Evolutionary conservation across 1,284 basidiomycete species (phyloP), one percentile per base, ranked within the genome.

Genomic region (Xerocomus nothofagi): DNA sequence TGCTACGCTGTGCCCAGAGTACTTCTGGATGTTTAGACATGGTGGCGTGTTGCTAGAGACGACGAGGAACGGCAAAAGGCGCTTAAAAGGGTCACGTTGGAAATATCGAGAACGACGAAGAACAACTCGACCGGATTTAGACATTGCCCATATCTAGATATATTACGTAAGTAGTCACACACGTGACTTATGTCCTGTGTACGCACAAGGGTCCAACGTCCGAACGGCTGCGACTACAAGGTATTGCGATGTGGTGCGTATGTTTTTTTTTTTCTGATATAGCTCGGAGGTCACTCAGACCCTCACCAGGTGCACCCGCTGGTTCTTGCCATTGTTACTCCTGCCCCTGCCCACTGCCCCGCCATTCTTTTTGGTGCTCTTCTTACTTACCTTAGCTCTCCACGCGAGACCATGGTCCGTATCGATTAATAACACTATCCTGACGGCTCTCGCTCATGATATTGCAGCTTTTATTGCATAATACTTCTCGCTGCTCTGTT

Each of bases 1-100:
- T 89, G 73, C 86, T 91, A 59, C 93, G 82, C 71, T 97, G 92
- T 43, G 93, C 93, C 91, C 93, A 97, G 4, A 91, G 77, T 47
- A 95, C 76, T 73, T 96, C 91, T 38, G 93, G 92, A 71, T 93
- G 90, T 54, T 69, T 63, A 10, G 76, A 61, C 71, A 82, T 76
- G 72, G 75, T 72, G 49, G 51, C 3, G 44, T 57, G 56, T 49
- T 50, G 44, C 32, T 54, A 44, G 24, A 11, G 21, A 15, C 34
- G 47, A 20, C 4, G 49, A 54, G 52, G 49, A 38, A 48, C 43
- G 7, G 26, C 26, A 36, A 18, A n/a, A 17, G 21, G 41, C 21
- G 40, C 2, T 53, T 55, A 44, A 55, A 50, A 54, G 40, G 34
- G 39, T 10, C n/a, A 21, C n/a, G 49, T 56, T 65, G 52, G 70